Percentiles rank a stretch among this genome's conserved stretches.
These are phyloP conservation scores for Lentinula lateritia DNA, from an alignment of 768 basidiomycete genomes.

Conservation along the genomic window DNA sequence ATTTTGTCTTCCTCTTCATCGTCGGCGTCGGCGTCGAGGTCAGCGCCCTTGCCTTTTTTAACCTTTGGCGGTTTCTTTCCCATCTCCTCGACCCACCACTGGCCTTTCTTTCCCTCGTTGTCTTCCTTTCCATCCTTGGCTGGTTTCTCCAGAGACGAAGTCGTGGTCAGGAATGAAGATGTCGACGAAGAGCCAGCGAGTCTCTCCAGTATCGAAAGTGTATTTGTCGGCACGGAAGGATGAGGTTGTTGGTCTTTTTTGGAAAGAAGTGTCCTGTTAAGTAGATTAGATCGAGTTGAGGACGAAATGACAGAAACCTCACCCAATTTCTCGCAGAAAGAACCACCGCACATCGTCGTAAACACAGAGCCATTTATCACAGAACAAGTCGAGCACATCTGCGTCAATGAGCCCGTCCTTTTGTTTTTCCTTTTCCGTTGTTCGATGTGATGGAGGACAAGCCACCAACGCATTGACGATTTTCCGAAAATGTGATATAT, in stretches of 20 bases:
- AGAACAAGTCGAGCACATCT: conserved; percentile 60
- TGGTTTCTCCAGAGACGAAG: conserved; percentile 17
- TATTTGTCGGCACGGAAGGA: conserved; percentile 35
- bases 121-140: too few relatives aligned
- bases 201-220: conserved; percentile 61
- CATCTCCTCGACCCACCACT: conserved; percentile 77
- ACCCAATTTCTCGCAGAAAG: conserved; percentile 79
- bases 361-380: conserved; percentile 69
- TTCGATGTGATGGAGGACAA: conserved; percentile 41
- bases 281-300: background rate
- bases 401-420: conserved; percentile 31
- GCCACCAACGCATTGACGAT: conserved; percentile 54
- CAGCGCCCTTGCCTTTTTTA: conserved; percentile 27
- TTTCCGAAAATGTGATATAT: conserved; percentile 62
- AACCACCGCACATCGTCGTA: conserved; percentile 86
- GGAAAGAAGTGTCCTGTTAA: conserved; percentile 18
- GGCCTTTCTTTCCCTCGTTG: conserved; percentile 48
- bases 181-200: conserved; percentile 25
- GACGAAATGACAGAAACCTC: conserved; percentile 17
- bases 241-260: conserved; percentile 17
- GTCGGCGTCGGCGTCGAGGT: too few relatives aligned
- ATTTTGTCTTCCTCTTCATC: conserved; percentile 21
- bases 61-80: conserved; percentile 49
- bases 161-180: conserved; percentile 21
- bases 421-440: background rate